Evolutionary conservation across 2,329 filamentous ascomycete species (phyloP).

Genomic region (Alternaria triticina): DNA sequence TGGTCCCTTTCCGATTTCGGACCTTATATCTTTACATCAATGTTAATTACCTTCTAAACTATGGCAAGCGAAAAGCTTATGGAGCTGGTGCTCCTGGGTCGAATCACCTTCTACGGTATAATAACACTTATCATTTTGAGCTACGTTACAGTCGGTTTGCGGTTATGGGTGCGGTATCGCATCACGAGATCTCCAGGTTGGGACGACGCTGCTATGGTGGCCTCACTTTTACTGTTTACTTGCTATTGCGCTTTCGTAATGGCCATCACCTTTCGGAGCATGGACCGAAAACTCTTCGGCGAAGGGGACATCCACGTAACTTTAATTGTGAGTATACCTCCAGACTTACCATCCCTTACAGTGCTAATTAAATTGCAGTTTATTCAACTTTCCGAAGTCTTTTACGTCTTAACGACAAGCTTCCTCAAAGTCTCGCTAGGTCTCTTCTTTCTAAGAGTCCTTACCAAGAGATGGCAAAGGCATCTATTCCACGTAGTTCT

Average conservation of each 20-base stretch:
- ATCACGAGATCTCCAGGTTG: constrained; percentile 44
- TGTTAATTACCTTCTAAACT: not conserved
- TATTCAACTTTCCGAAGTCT: constrained; percentile 53
- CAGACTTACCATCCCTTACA: too few species aligned
- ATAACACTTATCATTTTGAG: constrained; percentile 36
- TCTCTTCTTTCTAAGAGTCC: constrained; percentile 45
- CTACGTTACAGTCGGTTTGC: constrained; percentile 38
- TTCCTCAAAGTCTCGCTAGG: constrained; percentile 53
- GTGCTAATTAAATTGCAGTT: constrained; percentile 24
- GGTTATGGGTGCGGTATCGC: constrained; percentile 41
- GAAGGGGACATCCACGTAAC: constrained; percentile 19
- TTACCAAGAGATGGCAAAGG: constrained; percentile 42
- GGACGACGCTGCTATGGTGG: constrained; percentile 43
- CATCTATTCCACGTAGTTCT: constrained; percentile 5
- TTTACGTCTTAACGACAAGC: constrained; percentile 59
- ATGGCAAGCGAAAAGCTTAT: constrained; percentile 14
- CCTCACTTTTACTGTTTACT: constrained; percentile 37
- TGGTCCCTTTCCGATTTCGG: not conserved
- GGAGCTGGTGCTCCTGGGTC: constrained; percentile 29
- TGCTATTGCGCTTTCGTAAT: constrained; percentile 23
- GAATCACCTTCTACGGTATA: constrained; percentile 24
- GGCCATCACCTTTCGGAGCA: constrained; percentile 23
- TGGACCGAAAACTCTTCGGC: constrained; percentile 16
- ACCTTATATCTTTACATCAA: not conserved
- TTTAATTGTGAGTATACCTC: constrained; percentile 23